Evolutionary conservation across 768 basidiomycete genomes (phyloP).

Genomic region (Pulveroboletus sp.): DNA sequence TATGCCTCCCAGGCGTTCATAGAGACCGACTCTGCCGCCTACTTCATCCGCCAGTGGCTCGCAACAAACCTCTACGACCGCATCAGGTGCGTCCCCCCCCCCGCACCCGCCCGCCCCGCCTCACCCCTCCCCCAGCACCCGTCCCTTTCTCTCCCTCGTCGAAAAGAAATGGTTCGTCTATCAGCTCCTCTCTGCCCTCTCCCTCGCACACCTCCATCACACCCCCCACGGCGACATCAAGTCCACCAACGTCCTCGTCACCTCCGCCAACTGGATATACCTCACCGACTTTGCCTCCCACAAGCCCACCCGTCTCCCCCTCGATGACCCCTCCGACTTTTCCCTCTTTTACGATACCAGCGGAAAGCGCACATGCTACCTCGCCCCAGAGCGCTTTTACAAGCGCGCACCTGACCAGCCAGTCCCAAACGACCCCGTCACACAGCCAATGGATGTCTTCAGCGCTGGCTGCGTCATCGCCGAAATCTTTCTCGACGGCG

Average conservation of each 20-base stretch:
- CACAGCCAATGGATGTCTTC: conserved; percentile 97
- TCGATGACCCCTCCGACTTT: conserved; percentile 96
- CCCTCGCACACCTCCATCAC: conserved; percentile 79
- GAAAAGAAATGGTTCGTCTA: conserved; percentile 99
- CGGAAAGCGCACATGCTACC: conserved; percentile 88
- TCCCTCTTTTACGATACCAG: conserved; percentile 98
- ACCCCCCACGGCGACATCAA: conserved; percentile 98
- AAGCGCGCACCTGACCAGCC: conserved; percentile 53
- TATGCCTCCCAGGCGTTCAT: conserved; percentile 86
- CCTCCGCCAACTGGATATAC: conserved; percentile 94
- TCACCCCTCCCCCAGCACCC: conserved; percentile 55
- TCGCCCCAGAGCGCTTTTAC: conserved; percentile 96
- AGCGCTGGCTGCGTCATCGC: conserved; percentile 93
- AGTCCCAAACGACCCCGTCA: conserved; percentile 71
- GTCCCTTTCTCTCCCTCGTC: conserved; percentile 84
- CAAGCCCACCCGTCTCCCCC: conserved; percentile 92
- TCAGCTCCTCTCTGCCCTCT: conserved; percentile 81
- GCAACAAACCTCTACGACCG: conserved; percentile 94
- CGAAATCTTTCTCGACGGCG: conserved; percentile 93
- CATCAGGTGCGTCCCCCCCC: conserved; percentile 68
- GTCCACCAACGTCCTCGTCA: conserved; percentile 93
- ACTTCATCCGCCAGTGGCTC: conserved; percentile 91
- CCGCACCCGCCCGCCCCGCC: not conserved
- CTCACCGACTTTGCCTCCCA: conserved; percentile 92
- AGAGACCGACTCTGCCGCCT: conserved; percentile 95